Base-by-base conservation (phyloP, 1,284 basidiomycete genomes). In the Microbotryum lychnidis-dioicae region DNA sequence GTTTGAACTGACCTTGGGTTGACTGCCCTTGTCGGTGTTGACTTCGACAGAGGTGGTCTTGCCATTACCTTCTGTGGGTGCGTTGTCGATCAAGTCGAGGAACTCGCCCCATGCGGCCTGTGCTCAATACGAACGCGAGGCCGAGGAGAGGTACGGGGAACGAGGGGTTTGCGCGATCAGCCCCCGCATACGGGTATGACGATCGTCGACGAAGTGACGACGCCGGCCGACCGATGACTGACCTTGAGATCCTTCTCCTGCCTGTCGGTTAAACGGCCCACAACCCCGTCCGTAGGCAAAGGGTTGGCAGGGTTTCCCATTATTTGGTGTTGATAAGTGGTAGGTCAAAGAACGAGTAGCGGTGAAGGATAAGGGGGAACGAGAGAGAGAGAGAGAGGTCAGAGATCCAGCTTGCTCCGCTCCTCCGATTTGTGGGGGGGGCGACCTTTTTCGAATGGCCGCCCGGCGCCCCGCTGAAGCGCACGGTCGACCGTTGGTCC, bases 231-330 rank as follows among this genome's bases (percentile, higher is more conserved):
- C 14, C 20, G 54, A 5, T 71, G 69, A 60, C 71, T 68, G 55
- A 73, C 69, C 60, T 71, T 71, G 47, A 77, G 72, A 53, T 71
- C 68, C 6, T 56, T 60, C 21, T 70, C 69, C 56, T 77, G 75
- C 31, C 73, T 69, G 33, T 60, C 49, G 20, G 70, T 74, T 47
- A 76, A 60, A 52, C 74, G 73, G 51, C 76, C 75, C 9, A 70
- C 63, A 53, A 70, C 66, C 55, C 71, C 71, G 44, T 69, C 65
- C 45, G 54, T 58, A 46, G 54, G 49, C 23, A 50, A 29, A 50
- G 49, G 49, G 14, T 50, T 50, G 8, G 49, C 37, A 42, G 37
- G 14, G 37, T 42, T 42, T 42, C 37, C 37, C 37, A 42, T 42
- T 42, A 16, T 42, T 42, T 2, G 37, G 2, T 7, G 29, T 8